Percentiles rank a stretch among this genome's conserved stretches.
phyloP scores from a whole-genome alignment of 108 stramenopile species.

The Skeletonema potamos region DNA sequence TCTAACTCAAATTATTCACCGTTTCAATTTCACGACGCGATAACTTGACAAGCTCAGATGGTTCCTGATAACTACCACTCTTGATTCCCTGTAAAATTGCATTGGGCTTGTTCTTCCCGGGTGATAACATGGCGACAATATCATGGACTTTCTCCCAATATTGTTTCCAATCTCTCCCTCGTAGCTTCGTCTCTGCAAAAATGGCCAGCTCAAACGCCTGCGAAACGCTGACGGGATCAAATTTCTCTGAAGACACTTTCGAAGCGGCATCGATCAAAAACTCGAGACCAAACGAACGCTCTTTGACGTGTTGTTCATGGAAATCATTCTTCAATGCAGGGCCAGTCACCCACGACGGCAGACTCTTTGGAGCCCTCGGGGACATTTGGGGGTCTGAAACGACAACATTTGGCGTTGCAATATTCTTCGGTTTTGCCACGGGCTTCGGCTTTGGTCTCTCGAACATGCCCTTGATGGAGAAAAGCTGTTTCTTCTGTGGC shows the following conservation, averaged over 20 bases:
- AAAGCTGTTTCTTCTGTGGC: constrained; percentile 22
- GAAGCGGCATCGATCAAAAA: constrained; percentile 41
- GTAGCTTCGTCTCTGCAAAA: constrained; percentile 43
- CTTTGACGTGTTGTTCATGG: constrained; percentile 35
- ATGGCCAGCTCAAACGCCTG: constrained; percentile 44
- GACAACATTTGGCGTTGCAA: background rate
- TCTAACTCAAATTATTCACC: constrained; percentile 18
- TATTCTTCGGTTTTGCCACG: constrained; percentile 19
- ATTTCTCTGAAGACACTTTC: constrained; percentile 17
- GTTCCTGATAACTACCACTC: constrained; percentile 44
- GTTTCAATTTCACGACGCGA: constrained; percentile 43
- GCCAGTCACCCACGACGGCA: constrained; percentile 45
- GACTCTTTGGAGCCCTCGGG: constrained; percentile 30
- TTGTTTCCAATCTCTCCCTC: constrained; percentile 42
- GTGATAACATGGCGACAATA: constrained; percentile 45
- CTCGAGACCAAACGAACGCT: constrained; percentile 40
- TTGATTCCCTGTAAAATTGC: constrained; percentile 46
- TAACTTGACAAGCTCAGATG: constrained; percentile 43
- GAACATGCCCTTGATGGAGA: constrained; percentile 53
- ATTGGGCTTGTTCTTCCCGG: constrained; percentile 40
- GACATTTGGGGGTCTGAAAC: constrained; percentile 19
- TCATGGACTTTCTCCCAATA: constrained; percentile 61
- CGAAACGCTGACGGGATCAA: constrained; percentile 43
- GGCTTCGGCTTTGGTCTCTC: constrained; percentile 42
- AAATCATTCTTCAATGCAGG: constrained; percentile 42